Conservation (phyloP, 305 asterid species). For the Nicotiana rustica region DNA sequence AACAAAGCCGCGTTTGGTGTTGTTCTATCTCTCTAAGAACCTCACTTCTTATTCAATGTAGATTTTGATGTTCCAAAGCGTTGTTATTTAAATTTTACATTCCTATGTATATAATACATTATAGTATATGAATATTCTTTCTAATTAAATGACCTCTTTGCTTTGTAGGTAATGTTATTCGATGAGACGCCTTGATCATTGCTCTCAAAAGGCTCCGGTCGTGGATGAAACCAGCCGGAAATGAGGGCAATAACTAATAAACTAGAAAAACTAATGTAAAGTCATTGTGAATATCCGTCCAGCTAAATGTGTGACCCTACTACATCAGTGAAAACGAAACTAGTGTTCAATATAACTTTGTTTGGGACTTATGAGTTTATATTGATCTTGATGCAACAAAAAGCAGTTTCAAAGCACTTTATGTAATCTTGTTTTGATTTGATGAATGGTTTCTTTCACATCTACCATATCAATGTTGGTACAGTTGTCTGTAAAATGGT, state of each 20-base stretch:
- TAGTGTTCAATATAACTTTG: neutral
- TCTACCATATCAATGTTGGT: neutral
- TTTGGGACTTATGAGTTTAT: slow-evolving; percentile 20
- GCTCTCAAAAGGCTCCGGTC: slow-evolving; percentile 40
- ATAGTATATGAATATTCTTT: slow-evolving; percentile 1
- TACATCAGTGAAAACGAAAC: slow-evolving; percentile 33
- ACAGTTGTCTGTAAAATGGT: neutral
- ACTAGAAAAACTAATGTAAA: slow-evolving; percentile 45
- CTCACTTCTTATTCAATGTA: neutral
- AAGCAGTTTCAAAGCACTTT: neutral
- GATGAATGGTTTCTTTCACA: neutral
- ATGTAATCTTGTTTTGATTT: slow-evolving; percentile 26
- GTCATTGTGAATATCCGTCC: slow-evolving; percentile 58
- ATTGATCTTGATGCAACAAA: slow-evolving; percentile 20
- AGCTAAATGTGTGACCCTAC: slow-evolving; percentile 45
- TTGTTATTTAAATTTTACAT: neutral
- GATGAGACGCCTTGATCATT: slow-evolving; percentile 69
- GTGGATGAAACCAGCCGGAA: slow-evolving; percentile 52
- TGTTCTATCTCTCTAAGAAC: slow-evolving; percentile 8
- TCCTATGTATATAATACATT: neutral
- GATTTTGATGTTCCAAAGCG: neutral
- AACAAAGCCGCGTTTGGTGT: neutral
- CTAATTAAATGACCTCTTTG: slow-evolving; percentile 21
- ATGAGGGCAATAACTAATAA: slow-evolving; percentile 36
- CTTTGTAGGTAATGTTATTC: slow-evolving; percentile 79